Percentiles rank a stretch among this genome's conserved stretches.
These are phyloP conservation scores for Rutstroemia sp. DNA, from an alignment of 2,329 filamentous ascomycete species.

Conservation along the genomic window DNA sequence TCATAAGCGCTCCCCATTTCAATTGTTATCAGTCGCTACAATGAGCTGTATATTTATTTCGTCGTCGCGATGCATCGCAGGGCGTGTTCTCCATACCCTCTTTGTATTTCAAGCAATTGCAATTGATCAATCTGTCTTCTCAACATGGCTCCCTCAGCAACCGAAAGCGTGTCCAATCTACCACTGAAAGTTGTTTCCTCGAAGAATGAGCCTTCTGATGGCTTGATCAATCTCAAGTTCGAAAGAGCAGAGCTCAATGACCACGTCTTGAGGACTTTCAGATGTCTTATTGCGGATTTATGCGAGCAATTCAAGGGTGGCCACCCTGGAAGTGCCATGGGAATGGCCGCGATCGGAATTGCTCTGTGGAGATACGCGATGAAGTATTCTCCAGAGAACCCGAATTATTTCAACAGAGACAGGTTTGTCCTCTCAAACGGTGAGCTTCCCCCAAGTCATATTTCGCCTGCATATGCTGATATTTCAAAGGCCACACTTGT, in stretches of 20 bases:
- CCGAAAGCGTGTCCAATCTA: neutral
- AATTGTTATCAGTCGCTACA: too few relatives aligned
- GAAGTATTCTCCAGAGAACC: slow-evolving; percentile 33
- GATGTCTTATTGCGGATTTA: slow-evolving; percentile 53
- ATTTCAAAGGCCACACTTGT: slow-evolving; percentile 34
- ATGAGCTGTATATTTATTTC: neutral
- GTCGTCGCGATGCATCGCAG: neutral
- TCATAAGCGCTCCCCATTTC: too few relatives aligned
- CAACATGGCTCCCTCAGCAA: neutral
- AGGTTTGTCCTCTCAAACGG: slow-evolving; percentile 39
- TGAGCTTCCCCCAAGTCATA: slow-evolving; percentile 9
- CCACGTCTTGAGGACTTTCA: neutral
- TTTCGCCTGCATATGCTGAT: neutral
- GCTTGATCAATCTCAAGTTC: neutral
- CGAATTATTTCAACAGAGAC: slow-evolving; percentile 36
- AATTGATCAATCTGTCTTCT: too few relatives aligned
- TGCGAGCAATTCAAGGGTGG: slow-evolving; percentile 65
- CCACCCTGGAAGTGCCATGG: slow-evolving; percentile 53
- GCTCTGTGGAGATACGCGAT: slow-evolving; percentile 37
- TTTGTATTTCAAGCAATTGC: too few relatives aligned
- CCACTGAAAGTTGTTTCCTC: neutral
- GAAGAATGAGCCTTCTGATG: neutral
- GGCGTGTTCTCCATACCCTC: too few relatives aligned
- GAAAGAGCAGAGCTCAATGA: neutral
- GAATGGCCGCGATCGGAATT: slow-evolving; percentile 45